phyloP scores from a whole-genome alignment of 2,329 filamentous ascomycete genomes.

The Rhinocladiella mackenziei region DNA sequence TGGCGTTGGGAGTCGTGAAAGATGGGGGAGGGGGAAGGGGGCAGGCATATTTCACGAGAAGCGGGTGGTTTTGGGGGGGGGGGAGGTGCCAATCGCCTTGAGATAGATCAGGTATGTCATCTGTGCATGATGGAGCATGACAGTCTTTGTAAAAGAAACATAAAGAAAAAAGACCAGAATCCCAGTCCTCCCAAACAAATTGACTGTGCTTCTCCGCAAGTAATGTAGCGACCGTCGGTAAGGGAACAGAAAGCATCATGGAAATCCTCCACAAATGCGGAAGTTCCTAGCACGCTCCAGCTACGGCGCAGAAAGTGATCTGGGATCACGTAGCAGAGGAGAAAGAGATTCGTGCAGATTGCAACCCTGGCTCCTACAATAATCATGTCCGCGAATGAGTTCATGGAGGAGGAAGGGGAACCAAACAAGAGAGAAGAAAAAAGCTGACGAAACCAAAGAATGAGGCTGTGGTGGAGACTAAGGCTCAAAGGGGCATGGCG shows the following conservation, averaged over 20 bases:
- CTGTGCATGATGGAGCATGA: not conserved
- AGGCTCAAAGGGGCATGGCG: constrained; percentile 8
- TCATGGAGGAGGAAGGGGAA: constrained; percentile 37
- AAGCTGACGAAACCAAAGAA: constrained; percentile 27
- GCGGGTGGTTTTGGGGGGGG: not conserved
- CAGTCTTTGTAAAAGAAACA: not conserved
- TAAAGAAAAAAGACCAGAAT: not conserved
- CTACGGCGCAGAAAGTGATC: constrained; percentile 56
- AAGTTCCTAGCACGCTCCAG: constrained; percentile 58
- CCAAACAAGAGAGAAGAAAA: constrained; percentile 22
- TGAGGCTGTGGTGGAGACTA: constrained; percentile 13
- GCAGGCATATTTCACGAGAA: not conserved
- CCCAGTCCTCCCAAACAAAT: too few relatives aligned
- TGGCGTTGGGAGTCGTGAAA: constrained; percentile 20
- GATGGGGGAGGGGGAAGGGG: not conserved
- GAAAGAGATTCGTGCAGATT: constrained; percentile 43
- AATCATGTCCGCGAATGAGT: constrained; percentile 61
- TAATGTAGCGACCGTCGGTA: constrained; percentile 63
- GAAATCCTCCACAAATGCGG: constrained; percentile 34
- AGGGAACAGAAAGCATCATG: constrained; percentile 61
- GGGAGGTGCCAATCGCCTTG: too few relatives aligned
- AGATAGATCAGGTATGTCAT: constrained; percentile 7
- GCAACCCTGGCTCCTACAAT: constrained; percentile 58
- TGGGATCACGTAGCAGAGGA: constrained; percentile 62
- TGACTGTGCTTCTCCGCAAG: not conserved